Percentiles rank a stretch among this genome's conserved stretches.
phyloP scores from a whole-genome alignment of 805 yeast genomes.

The Jamesozyma rosinii region DNA sequence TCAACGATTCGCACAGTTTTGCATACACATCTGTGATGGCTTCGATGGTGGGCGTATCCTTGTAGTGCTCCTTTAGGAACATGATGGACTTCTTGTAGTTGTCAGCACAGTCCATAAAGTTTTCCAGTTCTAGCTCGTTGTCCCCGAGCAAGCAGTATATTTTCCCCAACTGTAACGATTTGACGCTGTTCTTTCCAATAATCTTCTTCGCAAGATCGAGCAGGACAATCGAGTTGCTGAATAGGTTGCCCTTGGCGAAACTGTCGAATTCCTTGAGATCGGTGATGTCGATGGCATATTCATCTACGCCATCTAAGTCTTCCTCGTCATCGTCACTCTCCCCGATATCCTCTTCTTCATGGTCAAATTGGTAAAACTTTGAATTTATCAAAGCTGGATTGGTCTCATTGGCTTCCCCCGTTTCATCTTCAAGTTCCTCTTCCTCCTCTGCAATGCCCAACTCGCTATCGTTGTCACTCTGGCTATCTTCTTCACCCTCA shows the following conservation, averaged over 20 bases:
- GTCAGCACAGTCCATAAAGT: conserved; percentile 64
- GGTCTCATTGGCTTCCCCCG: not conserved
- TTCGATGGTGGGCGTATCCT: not conserved
- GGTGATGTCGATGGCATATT: conserved; percentile 5
- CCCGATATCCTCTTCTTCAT: conserved; percentile 18
- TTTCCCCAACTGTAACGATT: conserved; percentile 47
- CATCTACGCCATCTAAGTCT: too few species aligned
- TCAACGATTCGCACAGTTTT: conserved; percentile 16
- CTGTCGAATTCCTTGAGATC: conserved; percentile 8
- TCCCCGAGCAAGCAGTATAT: conserved; percentile 79
- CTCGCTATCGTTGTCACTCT: conserved; percentile 6
- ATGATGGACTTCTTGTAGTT: conserved; percentile 51
- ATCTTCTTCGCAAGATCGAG: conserved; percentile 50
- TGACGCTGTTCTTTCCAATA: conserved; percentile 1
- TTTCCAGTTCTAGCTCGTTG: conserved; percentile 81
- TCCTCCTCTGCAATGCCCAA: conserved; percentile 23
- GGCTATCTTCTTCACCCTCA: conserved; percentile 7
- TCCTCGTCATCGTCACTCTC: too few species aligned
- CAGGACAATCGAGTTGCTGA: conserved; percentile 53
- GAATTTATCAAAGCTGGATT: conserved; percentile 2
- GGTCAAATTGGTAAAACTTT: conserved; percentile 19
- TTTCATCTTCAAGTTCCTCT: conserved; percentile 34
- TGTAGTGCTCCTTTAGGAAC: conserved; percentile 29
- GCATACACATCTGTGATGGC: conserved; percentile 9
- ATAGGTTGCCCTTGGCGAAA: conserved; percentile 26